A percentile compares a stretch with the other conserved stretches of the same genome.
Evolutionary conservation across 306 rosid species (phyloP).

Genomic region (Fragaria vesca): DNA sequence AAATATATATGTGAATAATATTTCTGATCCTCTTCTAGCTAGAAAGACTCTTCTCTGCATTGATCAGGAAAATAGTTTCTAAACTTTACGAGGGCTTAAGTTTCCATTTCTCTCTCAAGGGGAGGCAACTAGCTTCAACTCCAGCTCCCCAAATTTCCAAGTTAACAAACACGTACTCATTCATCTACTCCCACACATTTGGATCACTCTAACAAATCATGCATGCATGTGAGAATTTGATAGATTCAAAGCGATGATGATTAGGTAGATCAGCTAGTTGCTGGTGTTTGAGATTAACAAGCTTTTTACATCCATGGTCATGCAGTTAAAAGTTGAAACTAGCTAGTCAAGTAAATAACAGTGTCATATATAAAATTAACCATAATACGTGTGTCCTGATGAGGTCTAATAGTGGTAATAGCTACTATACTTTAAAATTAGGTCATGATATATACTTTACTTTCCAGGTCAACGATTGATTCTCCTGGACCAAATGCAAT

Average conservation of each 20-base stretch:
- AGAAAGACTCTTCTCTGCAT: background rate
- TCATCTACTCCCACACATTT: background rate
- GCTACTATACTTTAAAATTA: background rate
- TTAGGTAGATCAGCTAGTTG: background rate
- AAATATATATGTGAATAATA: background rate
- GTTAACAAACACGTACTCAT: background rate
- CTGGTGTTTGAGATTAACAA: background rate
- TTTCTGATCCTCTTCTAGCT: background rate
- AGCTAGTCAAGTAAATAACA: background rate
- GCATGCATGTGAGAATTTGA: slow-evolving; percentile 3
- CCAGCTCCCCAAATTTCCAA: slow-evolving; percentile 4
- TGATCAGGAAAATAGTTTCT: background rate
- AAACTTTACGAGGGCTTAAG: background rate
- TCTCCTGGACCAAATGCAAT: background rate
- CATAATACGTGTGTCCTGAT: background rate
- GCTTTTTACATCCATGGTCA: background rate
- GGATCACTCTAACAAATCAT: background rate
- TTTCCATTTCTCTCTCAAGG: slow-evolving; percentile 6
- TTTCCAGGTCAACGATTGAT: background rate
- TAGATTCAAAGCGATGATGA: slow-evolving; percentile 2
- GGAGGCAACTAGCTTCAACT: background rate
- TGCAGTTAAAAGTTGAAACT: background rate
- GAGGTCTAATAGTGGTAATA: background rate
- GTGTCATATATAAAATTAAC: background rate
- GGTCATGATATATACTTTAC: background rate